A percentile compares a stretch with the other conserved stretches of the same genome.
Evolutionary conservation across 108 stramenopile genomes (phyloP).

Genomic region (Discostella stelligeroides): DNA sequence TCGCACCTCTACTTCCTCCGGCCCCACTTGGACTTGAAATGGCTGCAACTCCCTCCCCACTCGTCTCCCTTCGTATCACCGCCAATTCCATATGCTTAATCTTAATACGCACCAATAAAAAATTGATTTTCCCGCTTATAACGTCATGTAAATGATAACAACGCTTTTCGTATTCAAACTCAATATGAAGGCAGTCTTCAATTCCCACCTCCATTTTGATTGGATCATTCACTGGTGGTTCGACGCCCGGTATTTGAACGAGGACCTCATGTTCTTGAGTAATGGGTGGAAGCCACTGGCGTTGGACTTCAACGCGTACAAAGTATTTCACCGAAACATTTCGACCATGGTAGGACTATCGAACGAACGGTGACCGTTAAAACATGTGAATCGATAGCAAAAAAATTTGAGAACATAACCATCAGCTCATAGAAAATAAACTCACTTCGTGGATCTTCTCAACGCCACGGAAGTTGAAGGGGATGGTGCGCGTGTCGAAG

Average conservation of each 20-base stretch:
- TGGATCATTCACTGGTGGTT: slow-evolving; percentile 76
- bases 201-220: slow-evolving; percentile 99
- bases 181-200: slow-evolving; percentile 99
- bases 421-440: slow-evolving; percentile 8
- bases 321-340: slow-evolving; percentile 98
- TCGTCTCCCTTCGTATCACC: slow-evolving; percentile 95
- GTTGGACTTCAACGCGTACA: slow-evolving; percentile 87
- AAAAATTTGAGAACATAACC: no score
- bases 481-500: slow-evolving; percentile 73
- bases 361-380: neutral
- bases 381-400: no score
- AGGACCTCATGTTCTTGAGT: slow-evolving; percentile 91
- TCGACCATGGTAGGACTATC: slow-evolving; percentile 89
- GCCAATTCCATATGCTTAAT: slow-evolving; percentile 99
- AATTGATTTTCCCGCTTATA: slow-evolving; percentile 97
- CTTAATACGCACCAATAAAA: slow-evolving; percentile 96
- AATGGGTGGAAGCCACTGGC: slow-evolving; percentile 86
- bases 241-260: slow-evolving; percentile 80
- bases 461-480: slow-evolving; percentile 89
- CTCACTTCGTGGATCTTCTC: slow-evolving; percentile 83
- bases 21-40: slow-evolving; percentile 27
- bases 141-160: slow-evolving; percentile 94
- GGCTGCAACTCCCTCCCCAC: slow-evolving; percentile 79
- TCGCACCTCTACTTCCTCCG: no score
- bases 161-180: slow-evolving; percentile 96